These are phyloP conservation scores for Arctostaphylos glauca DNA, from an alignment of 148 eudicot genomes.

Conservation along the genomic window DNA sequence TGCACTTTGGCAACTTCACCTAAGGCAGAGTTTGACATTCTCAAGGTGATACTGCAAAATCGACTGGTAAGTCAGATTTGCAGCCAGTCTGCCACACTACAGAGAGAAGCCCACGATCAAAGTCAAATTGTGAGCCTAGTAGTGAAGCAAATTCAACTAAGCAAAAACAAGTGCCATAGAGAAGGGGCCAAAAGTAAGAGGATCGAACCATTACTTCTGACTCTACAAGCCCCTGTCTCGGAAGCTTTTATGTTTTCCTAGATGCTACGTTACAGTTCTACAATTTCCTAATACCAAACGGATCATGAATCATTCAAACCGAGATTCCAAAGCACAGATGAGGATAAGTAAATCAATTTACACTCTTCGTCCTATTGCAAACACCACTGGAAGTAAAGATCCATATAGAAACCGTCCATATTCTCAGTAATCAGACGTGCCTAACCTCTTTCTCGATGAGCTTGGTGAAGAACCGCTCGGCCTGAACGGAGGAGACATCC, in stretches of 20 bases:
- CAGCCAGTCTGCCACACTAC: neutral
- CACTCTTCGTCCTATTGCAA: neutral
- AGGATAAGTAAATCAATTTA: neutral
- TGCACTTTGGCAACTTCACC: neutral
- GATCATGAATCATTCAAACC: neutral
- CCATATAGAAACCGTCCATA: neutral
- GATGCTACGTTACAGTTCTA: neutral
- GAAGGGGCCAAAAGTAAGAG: neutral
- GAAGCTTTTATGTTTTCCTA: neutral
- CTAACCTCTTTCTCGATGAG: slow-evolving; percentile 79
- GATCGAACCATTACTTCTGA: neutral
- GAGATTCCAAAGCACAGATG: neutral
- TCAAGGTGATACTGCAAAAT: too few relatives aligned
- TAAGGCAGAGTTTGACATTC: neutral
- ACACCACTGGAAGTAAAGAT: neutral
- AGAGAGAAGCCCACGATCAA: neutral
- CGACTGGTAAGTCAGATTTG: too few relatives aligned
- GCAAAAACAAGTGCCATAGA: neutral
- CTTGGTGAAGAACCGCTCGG: slow-evolving; percentile 84
- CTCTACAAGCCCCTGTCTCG: neutral
- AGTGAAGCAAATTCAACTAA: neutral
- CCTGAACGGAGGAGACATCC: slow-evolving; percentile 68
- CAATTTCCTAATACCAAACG: neutral
- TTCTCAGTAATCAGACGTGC: slow-evolving; percentile 3
- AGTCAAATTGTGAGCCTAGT: neutral